phyloP scores from a whole-genome alignment of 1,284 basidiomycete genomes.

The Tilletia setariae region DNA sequence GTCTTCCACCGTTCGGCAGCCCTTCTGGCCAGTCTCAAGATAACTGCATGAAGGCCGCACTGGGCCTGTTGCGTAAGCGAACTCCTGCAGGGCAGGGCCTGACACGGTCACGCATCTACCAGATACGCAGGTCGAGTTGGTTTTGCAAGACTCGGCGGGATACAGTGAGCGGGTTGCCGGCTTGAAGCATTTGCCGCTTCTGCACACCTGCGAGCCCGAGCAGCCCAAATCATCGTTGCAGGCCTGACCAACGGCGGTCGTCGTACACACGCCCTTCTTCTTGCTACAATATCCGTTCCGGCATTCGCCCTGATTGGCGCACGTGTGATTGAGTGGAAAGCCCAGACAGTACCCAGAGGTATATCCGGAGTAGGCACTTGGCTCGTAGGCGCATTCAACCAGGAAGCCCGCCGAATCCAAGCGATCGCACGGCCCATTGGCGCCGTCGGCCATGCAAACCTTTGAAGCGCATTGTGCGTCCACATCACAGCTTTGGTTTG shows the following conservation, averaged over 20 bases:
- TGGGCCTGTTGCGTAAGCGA: neutral
- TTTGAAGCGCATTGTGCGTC: too few relatives aligned
- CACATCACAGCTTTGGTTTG: too few relatives aligned
- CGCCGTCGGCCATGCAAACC: too few relatives aligned
- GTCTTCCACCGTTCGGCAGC: slow-evolving; percentile 24
- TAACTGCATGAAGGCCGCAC: slow-evolving; percentile 14
- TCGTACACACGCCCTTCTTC: slow-evolving; percentile 24
- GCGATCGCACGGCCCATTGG: too few relatives aligned
- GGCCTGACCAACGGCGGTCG: slow-evolving; percentile 16
- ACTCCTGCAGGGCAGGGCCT: slow-evolving; percentile 21
- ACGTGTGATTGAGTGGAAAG: slow-evolving; percentile 20
- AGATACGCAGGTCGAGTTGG: slow-evolving; percentile 25
- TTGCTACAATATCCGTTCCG: slow-evolving; percentile 21
- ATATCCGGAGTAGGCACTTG: too few relatives aligned
- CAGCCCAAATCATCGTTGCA: slow-evolving; percentile 27
- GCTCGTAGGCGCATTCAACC: neutral
- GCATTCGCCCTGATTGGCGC: slow-evolving; percentile 23
- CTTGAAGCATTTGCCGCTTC: neutral
- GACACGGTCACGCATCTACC: slow-evolving; percentile 22
- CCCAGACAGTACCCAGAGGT: neutral
- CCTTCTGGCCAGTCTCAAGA: slow-evolving; percentile 24
- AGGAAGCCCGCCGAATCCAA: too few relatives aligned
- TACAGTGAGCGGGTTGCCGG: slow-evolving; percentile 18
- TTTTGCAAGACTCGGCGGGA: slow-evolving; percentile 24
- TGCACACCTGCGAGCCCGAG: slow-evolving; percentile 21